Evolutionary conservation across 208 protist genomes (phyloP).

Genomic region (Naegleria gruberi): DNA sequence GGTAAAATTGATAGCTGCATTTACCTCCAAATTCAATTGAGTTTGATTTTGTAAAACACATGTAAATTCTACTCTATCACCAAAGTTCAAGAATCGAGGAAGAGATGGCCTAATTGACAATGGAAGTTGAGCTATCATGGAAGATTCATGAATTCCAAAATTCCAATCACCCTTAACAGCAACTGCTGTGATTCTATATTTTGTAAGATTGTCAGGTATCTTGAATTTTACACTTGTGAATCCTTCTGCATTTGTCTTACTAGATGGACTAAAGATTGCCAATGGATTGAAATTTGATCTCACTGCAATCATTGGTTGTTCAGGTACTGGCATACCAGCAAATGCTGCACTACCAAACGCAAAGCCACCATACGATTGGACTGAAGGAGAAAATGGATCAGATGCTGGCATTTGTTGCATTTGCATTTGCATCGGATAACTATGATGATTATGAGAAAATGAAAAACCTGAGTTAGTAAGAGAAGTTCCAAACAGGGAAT

Average conservation of each 20-base stretch:
- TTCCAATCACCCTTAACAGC: background rate
- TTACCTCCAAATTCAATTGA: background rate
- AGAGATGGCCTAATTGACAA: constrained; percentile 22
- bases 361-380: background rate
- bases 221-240: background rate
- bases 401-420: background rate
- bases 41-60: constrained; percentile 31
- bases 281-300: constrained; percentile 18
- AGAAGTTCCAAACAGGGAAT: background rate
- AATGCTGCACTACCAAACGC: too few relatives aligned
- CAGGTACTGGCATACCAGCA: too few relatives aligned
- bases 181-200: constrained; percentile 1
- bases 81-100: constrained; percentile 31
- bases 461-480: too few relatives aligned
- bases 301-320: background rate
- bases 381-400: background rate
- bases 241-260: constrained; percentile 9
- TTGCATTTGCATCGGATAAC: background rate
- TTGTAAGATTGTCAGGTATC: constrained; percentile 33
- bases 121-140: constrained; percentile 21
- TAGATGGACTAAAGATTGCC: background rate
- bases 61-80: constrained; percentile 23
- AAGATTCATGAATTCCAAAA: constrained; percentile 23
- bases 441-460: too few relatives aligned
- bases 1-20: background rate